A percentile compares a stretch with the other conserved stretches of the same genome.
These are phyloP conservation scores for Lophiostoma macrostomum DNA, from an alignment of 495 filamentous ascomycete genomes.

Conservation along the genomic window DNA sequence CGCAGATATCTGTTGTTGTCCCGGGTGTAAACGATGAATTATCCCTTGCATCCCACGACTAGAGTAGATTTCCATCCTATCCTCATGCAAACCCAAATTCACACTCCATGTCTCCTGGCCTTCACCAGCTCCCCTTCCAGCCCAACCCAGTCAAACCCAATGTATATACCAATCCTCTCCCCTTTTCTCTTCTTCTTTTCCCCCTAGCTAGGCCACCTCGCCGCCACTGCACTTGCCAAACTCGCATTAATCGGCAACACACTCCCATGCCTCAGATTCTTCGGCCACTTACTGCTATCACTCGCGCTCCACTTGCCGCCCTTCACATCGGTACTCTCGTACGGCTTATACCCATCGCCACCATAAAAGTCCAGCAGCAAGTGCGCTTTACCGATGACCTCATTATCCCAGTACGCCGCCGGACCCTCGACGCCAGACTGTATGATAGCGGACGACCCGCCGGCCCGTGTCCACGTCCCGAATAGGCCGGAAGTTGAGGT, in stretches of 20 bases:
- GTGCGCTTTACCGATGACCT: constrained; percentile 43
- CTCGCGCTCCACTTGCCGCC: constrained; percentile 49
- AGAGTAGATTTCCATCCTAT: too few species aligned
- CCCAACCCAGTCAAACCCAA: too few species aligned
- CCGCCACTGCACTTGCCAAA: constrained; percentile 41
- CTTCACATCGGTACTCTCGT: constrained; percentile 43
- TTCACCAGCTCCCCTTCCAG: too few species aligned
- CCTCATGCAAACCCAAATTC: too few species aligned
- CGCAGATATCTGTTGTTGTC: too few species aligned
- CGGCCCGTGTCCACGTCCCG: constrained; percentile 51
- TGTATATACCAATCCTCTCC: too few species aligned
- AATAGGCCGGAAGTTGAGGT: constrained; percentile 48
- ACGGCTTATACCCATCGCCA: constrained; percentile 51
- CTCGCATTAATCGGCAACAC: constrained; percentile 47
- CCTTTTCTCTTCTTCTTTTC: too few species aligned
- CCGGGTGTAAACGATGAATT: too few species aligned
- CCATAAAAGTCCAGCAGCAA: constrained; percentile 53
- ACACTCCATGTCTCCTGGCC: too few species aligned
- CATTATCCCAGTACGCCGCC: constrained; percentile 50
- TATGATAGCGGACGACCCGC: constrained; percentile 44
- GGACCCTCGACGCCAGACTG: constrained; percentile 50
- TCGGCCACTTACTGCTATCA: constrained; percentile 42
- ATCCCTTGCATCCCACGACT: too few species aligned
- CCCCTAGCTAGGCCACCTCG: constrained; percentile 47
- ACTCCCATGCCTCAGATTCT: constrained; percentile 50